A percentile compares a stretch with the other conserved stretches of the same genome.
phyloP scores from a whole-genome alignment of 139 green algal genomes.

The Zygnema cylindricum region DNA sequence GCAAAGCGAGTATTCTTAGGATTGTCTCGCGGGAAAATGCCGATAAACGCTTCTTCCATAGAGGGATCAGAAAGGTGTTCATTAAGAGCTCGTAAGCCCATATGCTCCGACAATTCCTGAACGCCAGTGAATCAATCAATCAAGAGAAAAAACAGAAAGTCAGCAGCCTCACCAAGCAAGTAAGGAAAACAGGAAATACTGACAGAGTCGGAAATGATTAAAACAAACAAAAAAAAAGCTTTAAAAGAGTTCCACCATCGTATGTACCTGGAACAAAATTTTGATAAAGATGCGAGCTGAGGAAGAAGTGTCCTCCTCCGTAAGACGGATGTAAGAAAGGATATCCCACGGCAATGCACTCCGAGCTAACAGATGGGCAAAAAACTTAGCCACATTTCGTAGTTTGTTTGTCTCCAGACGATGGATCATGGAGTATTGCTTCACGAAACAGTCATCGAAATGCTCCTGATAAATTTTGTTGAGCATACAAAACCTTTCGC shows the following conservation, averaged over 20 bases:
- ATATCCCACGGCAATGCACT: constrained; percentile 90
- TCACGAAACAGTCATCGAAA: constrained; percentile 90
- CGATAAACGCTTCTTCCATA: constrained; percentile 72
- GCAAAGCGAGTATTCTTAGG: constrained; percentile 93
- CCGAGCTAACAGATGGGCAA: constrained; percentile 88
- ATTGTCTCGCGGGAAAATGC: constrained; percentile 89
- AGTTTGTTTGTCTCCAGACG: constrained; percentile 99
- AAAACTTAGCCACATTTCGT: constrained; percentile 96
- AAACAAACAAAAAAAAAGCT: no score
- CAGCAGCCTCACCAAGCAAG: neutral
- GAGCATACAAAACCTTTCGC: constrained; percentile 85
- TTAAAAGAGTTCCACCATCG: constrained; percentile 54
- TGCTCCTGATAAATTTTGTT: constrained; percentile 74
- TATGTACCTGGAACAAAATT: constrained; percentile 88
- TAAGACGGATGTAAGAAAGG: constrained; percentile 85
- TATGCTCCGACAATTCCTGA: constrained; percentile 88
- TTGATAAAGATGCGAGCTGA: constrained; percentile 99
- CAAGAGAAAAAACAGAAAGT: neutral
- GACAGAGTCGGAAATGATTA: no score
- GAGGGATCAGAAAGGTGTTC: constrained; percentile 81
- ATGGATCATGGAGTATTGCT: constrained; percentile 96
- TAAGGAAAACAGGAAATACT: neutral
- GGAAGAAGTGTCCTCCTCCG: constrained; percentile 97
- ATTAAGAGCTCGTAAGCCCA: constrained; percentile 90
- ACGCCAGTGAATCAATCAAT: no score